phyloP scores from a whole-genome alignment of 2,329 filamentous ascomycete genomes.

The Fusarium piperis region DNA sequence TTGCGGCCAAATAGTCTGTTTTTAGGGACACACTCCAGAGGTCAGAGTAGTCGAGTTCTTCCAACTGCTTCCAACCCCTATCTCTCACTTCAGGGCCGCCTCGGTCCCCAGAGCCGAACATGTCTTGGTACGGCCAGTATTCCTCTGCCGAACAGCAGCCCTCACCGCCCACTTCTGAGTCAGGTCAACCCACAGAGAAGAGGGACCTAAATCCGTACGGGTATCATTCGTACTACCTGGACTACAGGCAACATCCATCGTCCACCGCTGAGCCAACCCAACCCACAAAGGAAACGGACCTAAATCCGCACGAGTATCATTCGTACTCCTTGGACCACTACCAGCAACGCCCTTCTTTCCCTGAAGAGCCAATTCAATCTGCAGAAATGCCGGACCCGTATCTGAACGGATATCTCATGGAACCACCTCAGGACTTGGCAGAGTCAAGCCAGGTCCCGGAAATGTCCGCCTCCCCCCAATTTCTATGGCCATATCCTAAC shows the following conservation, averaged over 20 bases:
- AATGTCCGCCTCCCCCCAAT: not conserved
- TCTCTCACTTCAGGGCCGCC: too few species aligned
- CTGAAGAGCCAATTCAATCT: not conserved
- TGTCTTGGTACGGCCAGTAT: not conserved
- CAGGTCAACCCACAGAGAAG: not conserved
- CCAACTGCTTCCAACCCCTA: not conserved
- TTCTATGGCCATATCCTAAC: not conserved
- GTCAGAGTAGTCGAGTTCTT: not conserved
- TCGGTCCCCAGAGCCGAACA: not conserved
- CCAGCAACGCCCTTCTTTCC: not conserved
- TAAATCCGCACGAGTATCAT: not conserved
- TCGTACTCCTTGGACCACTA: too few species aligned
- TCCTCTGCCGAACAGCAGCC: not conserved
- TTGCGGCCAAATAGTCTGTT: not conserved
- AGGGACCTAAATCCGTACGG: not conserved
- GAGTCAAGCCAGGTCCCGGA: not conserved
- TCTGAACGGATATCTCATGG: too few species aligned
- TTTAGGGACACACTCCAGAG: not conserved
- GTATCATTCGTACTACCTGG: too few species aligned
- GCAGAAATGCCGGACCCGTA: not conserved
- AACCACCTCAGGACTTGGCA: not conserved
- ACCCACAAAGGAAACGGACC: not conserved
- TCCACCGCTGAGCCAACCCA: not conserved
- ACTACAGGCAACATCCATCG: not conserved
- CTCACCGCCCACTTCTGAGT: not conserved